Evolutionary conservation across 1,284 basidiomycete species (phyloP).

Genomic region (Cryptococcus deneoformans): DNA sequence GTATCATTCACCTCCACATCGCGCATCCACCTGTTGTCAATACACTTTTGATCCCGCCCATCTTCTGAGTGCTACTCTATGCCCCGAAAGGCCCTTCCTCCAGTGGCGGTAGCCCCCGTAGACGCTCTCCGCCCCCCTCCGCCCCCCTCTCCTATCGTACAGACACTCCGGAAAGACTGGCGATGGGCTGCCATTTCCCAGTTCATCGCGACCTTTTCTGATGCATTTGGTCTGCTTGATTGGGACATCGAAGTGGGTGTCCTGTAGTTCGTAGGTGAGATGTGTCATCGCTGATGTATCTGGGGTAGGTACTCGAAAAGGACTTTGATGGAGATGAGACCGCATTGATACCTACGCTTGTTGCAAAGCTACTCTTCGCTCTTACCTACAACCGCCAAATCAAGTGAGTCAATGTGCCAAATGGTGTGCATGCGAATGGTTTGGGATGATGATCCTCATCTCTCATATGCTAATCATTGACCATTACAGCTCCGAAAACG

Average conservation of each 20-base stretch:
- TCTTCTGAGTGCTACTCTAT: constrained; percentile 10
- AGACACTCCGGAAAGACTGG: constrained; percentile 44
- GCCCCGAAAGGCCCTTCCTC: constrained; percentile 28
- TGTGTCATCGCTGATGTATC: neutral
- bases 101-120: constrained; percentile 24
- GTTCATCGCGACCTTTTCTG: constrained; percentile 48
- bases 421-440: no score
- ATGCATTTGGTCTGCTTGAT: constrained; percentile 44
- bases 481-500: constrained; percentile 39
- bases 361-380: constrained; percentile 52
- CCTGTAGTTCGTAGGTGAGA: neutral
- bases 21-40: no score
- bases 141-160: constrained; percentile 44
- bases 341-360: constrained; percentile 49
- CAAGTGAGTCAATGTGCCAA: constrained; percentile 35
- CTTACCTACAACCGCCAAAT: constrained; percentile 54
- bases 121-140: constrained; percentile 28
- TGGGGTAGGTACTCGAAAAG: constrained; percentile 47
- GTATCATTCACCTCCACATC: no score
- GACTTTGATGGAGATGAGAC: constrained; percentile 52
- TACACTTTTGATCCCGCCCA: neutral
- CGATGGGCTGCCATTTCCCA: constrained; percentile 49
- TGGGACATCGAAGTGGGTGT: constrained; percentile 48
- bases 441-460: neutral
- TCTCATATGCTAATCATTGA: no score